Percentiles rank a stretch among this genome's conserved stretches.
Evolutionary conservation across 495 filamentous ascomycete species (phyloP).

Genomic region (Tuber calosporum): DNA sequence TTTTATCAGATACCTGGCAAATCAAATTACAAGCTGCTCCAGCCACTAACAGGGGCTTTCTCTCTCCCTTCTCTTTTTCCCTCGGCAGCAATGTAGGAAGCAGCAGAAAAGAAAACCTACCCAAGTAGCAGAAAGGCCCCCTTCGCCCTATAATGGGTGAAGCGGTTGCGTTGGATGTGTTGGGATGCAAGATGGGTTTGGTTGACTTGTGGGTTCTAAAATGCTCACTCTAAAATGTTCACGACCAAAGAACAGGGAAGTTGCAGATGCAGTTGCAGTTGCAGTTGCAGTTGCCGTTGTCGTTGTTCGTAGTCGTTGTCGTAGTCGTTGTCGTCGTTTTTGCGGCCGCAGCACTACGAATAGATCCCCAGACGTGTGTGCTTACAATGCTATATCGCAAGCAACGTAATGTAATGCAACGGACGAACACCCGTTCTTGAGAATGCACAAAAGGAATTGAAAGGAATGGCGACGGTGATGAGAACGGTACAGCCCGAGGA

Average conservation of each 20-base stretch:
- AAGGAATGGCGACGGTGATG: slow-evolving; percentile 26
- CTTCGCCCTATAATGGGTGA: neutral
- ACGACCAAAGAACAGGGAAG: neutral
- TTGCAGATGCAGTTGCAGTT: neutral
- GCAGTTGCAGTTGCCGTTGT: neutral
- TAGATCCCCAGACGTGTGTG: neutral
- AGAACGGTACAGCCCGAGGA: slow-evolving; percentile 24
- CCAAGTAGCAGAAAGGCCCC: neutral
- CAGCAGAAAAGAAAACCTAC: slow-evolving; percentile 1
- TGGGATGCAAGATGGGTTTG: neutral
- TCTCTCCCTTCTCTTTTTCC: neutral
- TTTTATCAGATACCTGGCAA: neutral
- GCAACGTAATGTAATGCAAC: neutral
- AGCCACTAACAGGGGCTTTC: neutral
- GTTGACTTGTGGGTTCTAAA: neutral
- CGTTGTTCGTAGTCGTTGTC: neutral
- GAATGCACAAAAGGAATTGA: slow-evolving; percentile 23
- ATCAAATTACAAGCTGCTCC: neutral
- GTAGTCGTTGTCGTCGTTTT: neutral
- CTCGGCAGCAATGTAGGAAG: neutral
- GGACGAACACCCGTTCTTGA: slow-evolving; percentile 12
- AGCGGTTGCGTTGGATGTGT: neutral
- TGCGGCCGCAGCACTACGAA: neutral
- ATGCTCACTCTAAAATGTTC: neutral
- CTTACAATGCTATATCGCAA: neutral